These are phyloP conservation scores for Rhypophila decipiens DNA, from an alignment of 495 filamentous ascomycete genomes.

Conservation along the genomic window DNA sequence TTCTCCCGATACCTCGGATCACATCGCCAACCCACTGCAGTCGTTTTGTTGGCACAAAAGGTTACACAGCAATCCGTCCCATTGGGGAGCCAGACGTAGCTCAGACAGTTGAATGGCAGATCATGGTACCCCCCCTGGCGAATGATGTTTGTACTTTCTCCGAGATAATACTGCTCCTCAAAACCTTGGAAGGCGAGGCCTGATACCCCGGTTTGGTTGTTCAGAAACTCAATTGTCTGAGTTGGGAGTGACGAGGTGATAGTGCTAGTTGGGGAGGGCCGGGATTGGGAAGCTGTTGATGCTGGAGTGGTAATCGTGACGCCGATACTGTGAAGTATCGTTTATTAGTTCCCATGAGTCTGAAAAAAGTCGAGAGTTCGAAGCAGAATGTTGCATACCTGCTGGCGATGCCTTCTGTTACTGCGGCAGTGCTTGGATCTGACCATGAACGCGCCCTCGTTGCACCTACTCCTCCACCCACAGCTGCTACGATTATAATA, in stretches of 20 bases:
- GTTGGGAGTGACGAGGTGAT: not conserved
- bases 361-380: too few species aligned
- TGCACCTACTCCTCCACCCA: constrained; percentile 24
- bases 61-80: constrained; percentile 19
- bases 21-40: constrained; percentile 11
- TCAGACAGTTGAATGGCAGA: constrained; percentile 10
- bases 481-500: constrained; percentile 15
- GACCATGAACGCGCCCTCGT: too few species aligned
- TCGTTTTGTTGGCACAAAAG: constrained; percentile 14
- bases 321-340: too few species aligned
- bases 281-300: not conserved
- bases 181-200: constrained; percentile 20
- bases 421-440: too few species aligned
- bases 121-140: constrained; percentile 17
- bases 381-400: not conserved
- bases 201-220: constrained; percentile 11
- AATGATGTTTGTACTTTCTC: constrained; percentile 7
- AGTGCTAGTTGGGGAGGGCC: not conserved
- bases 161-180: constrained; percentile 4
- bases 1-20: constrained; percentile 2
- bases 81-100: constrained; percentile 20
- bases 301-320: not conserved
- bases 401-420: too few species aligned
- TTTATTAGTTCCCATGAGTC: too few species aligned
- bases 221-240: constrained; percentile 8